phyloP scores from a whole-genome alignment of 2,329 filamentous ascomycete species.

The Trichoderma afroharzianum region DNA sequence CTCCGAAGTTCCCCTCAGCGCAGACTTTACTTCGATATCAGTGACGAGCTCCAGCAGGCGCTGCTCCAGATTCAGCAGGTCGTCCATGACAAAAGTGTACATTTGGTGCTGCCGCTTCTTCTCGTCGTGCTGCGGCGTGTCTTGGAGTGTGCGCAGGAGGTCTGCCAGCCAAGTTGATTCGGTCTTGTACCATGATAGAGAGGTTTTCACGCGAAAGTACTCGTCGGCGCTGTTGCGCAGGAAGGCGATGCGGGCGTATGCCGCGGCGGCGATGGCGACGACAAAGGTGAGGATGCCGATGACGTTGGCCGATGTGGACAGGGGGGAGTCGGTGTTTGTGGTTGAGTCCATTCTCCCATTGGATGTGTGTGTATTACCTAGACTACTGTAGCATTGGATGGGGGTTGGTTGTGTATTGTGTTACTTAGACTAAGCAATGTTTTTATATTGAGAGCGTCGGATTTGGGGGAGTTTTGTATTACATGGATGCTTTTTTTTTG shows the following conservation, averaged over 20 bases:
- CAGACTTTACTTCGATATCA: conserved; percentile 37
- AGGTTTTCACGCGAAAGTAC: conserved; percentile 46
- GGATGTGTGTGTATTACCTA: neutral
- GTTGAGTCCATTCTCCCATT: conserved; percentile 22
- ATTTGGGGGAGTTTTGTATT: neutral
- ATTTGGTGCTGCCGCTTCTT: conserved; percentile 40
- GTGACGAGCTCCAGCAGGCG: conserved; percentile 43
- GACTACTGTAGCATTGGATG: neutral
- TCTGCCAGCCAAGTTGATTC: conserved; percentile 45
- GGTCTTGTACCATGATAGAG: conserved; percentile 47
- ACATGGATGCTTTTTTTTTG: neutral
- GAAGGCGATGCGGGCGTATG: conserved; percentile 43
- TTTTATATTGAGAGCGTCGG: neutral
- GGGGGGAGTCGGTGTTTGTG: conserved; percentile 38
- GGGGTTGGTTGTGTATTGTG: neutral
- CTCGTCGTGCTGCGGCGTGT: neutral
- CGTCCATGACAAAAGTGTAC: conserved; percentile 47
- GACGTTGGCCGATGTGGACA: conserved; percentile 43
- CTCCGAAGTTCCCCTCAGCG: conserved; percentile 19
- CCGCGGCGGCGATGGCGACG: conserved; percentile 41
- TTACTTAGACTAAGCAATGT: neutral
- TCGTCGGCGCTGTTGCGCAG: conserved; percentile 45
- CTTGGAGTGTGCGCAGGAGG: conserved; percentile 34
- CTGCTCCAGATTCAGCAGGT: conserved; percentile 39
- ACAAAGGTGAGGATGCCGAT: conserved; percentile 47